These are phyloP conservation scores for Scutellaria barbata DNA, from an alignment of 257 asterid species.

Conservation along the genomic window DNA sequence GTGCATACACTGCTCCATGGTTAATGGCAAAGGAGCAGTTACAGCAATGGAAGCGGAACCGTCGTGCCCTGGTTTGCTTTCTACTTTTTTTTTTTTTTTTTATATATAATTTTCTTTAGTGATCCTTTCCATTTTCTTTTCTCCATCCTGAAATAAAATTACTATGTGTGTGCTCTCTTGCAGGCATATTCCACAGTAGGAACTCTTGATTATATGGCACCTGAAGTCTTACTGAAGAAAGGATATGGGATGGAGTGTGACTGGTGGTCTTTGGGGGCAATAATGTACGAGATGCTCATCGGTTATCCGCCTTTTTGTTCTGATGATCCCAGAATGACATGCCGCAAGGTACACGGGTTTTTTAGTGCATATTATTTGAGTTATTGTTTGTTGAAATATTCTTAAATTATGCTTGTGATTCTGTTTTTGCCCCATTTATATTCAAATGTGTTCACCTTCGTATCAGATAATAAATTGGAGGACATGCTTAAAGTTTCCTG, in stretches of 20 bases:
- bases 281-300: constrained; percentile 87
- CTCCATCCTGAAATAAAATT: constrained; percentile 1
- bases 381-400: not conserved
- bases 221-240: constrained; percentile 86
- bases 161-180: constrained; percentile 12
- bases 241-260: constrained; percentile 99
- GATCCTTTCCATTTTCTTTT: not conserved
- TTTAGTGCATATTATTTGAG: not conserved
- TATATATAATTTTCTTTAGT: not conserved
- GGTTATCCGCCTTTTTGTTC: constrained; percentile 99
- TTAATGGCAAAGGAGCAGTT: constrained; percentile 94
- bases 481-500: constrained; percentile 92
- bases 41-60: constrained; percentile 92
- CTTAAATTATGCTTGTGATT: not conserved
- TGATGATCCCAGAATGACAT: constrained; percentile 95
- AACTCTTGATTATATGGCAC: constrained; percentile 99
- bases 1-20: constrained; percentile 68
- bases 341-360: constrained; percentile 81
- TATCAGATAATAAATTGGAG: constrained; percentile 89
- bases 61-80: constrained; percentile 83
- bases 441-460: constrained; percentile 16
- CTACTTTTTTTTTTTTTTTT: not conserved
- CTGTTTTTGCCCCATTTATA: not conserved
- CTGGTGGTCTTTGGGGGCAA: constrained; percentile 99
- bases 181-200: constrained; percentile 99